Evolutionary conservation across 139 green algal species (phyloP), one percentile per base, ranked within the genome.

Genomic region (Raphidocelis subcapitata): DNA sequence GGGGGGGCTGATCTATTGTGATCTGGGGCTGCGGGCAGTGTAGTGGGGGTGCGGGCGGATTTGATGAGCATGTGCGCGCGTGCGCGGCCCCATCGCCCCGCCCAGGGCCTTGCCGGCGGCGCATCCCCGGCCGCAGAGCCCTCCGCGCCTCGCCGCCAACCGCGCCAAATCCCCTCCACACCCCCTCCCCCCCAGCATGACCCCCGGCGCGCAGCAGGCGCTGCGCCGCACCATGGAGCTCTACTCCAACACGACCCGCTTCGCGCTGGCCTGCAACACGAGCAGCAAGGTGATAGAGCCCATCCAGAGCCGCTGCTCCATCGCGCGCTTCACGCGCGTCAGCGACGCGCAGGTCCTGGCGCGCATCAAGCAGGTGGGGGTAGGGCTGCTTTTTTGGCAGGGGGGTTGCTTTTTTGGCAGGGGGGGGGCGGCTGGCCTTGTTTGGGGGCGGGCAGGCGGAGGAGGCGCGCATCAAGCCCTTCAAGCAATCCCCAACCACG

Each of bases 181-280:
- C n/a, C n/a, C n/a, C n/a, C 41, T 12, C 41, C 8, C 41, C 41
- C 41, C 41, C 41, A 49, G 41, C 41, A 49, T 49, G 41, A 49
- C 41, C 8, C 8, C 8, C 8, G 94, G 85, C 10, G 96, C 96
- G 0, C 96, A 99, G 87, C 96, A 99, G 80, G 96, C 96, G 3
- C 85, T 99, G 73, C 82, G 96, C 20, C 84, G 96, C n/a, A 99
- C 95, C 2, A 99, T 99, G 95, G 96, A 99, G 81, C 92, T 99
- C 28, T 96, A 97, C 86, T 92, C 79, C 35, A 81, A 74, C 57
- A 98, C 96, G 49, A 99, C 96, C 3, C 89, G 96, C 66, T 99
- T 99, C 72, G 95, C 95, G 5, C 89, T 99, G 23, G 96, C 96
- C 14, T 99, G 94, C 90, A 99, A 99, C 86, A 60, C 84, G 47